Evolutionary conservation across 75 land plant species (phyloP), one percentile per base, ranked within the genome.

Genomic region (Gnetum montanum): DNA sequence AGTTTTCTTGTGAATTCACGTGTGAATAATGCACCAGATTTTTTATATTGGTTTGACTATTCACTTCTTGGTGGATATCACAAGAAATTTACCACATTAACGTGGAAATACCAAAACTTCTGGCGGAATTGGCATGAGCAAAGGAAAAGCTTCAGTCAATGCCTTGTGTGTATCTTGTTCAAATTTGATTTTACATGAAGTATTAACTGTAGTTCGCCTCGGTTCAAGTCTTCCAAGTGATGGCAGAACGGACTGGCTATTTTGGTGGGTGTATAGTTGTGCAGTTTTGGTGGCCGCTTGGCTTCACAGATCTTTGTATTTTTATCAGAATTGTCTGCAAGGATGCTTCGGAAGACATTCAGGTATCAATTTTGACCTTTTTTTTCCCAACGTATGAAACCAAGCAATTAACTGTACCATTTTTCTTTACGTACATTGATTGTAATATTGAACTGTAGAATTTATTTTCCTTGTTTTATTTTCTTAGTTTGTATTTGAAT

Each of bases 231-330:
- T 15, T 7, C 8, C 36, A 36, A 25, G 31, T 0, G 22, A 22
- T 12, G 23, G 1, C 11, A 20, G 10, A 53, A 33, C 36, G 13
- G 16, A 26, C 19, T 20, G 19, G n/a, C 22, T 31, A 33, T 16
- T 20, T 53, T 53, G 55, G 55, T 20, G 30, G 36, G 12, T 53
- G 55, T 53, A 33, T 19, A 53, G 27, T 31, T 53, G 55, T 53
- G 37, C 31, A 20, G 23, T 20, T 30, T 34, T 36, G 12, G 55
- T 33, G 31, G 31, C 29, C 34, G 55, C 36, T 53, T 34, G 29
- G n/a, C n/a, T 53, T 20, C 36, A 19, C 55, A 15, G 36, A 19
- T 31, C 19, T 34, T 53, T 53, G 37, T 31, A 20, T 11, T 53
- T 19, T 8, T 15, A 36, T 18, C 33, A 53, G 29, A 34, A 34